phyloP scores from a whole-genome alignment of 1,284 basidiomycete species.

The Golubevia pallescens region DNA sequence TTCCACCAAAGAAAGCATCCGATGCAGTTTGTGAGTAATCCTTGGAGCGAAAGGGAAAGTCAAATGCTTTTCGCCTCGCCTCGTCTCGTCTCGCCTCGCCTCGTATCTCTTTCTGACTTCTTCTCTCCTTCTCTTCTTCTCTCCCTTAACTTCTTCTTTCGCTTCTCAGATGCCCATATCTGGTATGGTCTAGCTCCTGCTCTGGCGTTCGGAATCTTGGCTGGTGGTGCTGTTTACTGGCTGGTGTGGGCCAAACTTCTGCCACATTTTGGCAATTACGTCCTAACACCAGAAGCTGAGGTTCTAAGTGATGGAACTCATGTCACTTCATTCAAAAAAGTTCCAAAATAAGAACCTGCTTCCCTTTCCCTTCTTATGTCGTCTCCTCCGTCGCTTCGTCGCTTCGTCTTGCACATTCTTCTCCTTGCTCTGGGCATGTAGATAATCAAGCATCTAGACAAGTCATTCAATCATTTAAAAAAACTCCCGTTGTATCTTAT shows the following conservation, averaged over 20 bases:
- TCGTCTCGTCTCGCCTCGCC: slow-evolving; percentile 63
- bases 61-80: slow-evolving; percentile 72
- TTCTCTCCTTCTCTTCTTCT: slow-evolving; percentile 5
- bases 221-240: slow-evolving; percentile 70
- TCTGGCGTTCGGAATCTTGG: slow-evolving; percentile 53
- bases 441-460: no score
- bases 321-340: slow-evolving; percentile 63
- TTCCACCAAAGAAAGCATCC: slow-evolving; percentile 68
- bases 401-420: no score
- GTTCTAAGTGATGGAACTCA: slow-evolving; percentile 70
- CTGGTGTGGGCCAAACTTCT: slow-evolving; percentile 69
- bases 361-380: no score
- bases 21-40: no score
- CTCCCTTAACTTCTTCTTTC: slow-evolving; percentile 1
- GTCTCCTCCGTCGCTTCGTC: no score
- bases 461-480: no score
- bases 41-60: slow-evolving; percentile 68
- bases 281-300: slow-evolving; percentile 68
- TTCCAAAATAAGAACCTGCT: no score
- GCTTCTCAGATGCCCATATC: slow-evolving; percentile 7
- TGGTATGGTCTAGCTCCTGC: slow-evolving; percentile 25
- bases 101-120: slow-evolving; percentile 70
- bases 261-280: slow-evolving; percentile 69
- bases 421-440: no score
- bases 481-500: no score